Conservation (phyloP, 208 protist genomes). For the Leishmania mexicana region DNA sequence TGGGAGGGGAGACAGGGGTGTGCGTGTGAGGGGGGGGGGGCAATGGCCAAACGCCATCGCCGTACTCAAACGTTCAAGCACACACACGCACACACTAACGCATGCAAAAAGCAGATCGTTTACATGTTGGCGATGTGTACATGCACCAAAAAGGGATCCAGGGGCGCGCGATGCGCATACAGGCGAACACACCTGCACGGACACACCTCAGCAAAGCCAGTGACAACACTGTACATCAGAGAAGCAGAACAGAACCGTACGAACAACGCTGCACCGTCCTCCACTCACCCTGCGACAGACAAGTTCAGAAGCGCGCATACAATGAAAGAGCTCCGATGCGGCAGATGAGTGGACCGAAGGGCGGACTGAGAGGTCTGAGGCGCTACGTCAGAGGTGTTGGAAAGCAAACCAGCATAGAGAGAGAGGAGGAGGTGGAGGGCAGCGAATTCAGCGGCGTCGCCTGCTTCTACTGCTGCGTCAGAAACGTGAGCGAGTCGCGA, state of each 20-base stretch:
- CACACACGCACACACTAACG: neutral
- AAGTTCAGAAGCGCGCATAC: neutral
- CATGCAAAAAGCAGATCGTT: neutral
- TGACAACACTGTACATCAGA: conserved; percentile 8
- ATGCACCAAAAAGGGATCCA: neutral
- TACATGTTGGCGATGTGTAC: neutral
- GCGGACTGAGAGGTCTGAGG: neutral
- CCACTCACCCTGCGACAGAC: neutral
- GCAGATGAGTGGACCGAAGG: neutral
- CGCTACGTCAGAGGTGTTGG: neutral
- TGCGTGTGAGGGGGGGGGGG: no score
- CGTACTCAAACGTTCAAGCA: neutral
- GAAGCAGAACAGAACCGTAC: neutral
- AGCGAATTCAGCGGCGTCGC: neutral
- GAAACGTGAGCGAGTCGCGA: conserved; percentile 40
- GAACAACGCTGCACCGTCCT: neutral
- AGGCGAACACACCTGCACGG: neutral
- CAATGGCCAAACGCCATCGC: neutral
- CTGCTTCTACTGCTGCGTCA: conserved; percentile 43
- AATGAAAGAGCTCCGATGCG: neutral
- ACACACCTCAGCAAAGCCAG: neutral
- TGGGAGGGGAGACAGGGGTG: neutral
- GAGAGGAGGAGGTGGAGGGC: neutral
- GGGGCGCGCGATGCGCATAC: neutral
- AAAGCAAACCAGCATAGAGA: neutral